A percentile compares a stretch with the other conserved stretches of the same genome.
Conservation (phyloP, 257 asterid genomes). For the Forsythia viridissima region DNA sequence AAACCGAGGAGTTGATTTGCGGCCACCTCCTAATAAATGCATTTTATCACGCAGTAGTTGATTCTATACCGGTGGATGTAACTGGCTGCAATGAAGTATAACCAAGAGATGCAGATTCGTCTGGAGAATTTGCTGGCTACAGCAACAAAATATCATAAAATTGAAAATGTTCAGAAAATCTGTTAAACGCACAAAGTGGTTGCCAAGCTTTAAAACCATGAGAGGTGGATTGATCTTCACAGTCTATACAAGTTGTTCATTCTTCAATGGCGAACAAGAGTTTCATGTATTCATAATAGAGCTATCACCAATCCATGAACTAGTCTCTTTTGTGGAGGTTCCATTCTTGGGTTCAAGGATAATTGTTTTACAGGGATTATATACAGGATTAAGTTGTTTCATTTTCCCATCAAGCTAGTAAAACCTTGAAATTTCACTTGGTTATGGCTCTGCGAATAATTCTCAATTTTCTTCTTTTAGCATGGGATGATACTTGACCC, state of each 20-base stretch:
- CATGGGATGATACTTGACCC: constrained; percentile 38
- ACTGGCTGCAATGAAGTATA: constrained; percentile 36
- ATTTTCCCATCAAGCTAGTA: constrained; percentile 28
- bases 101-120: too few species aligned
- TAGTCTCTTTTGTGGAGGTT: constrained; percentile 32
- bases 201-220: too few species aligned
- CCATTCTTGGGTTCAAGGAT: constrained; percentile 27
- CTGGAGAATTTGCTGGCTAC: too few species aligned
- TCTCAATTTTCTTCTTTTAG: constrained; percentile 62
- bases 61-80: constrained; percentile 24
- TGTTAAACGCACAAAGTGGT: too few species aligned
- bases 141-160: too few species aligned
- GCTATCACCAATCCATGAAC: constrained; percentile 40
- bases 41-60: constrained; percentile 33
- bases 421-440: constrained; percentile 28
- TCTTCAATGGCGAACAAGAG: constrained; percentile 31
- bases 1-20: constrained; percentile 48
- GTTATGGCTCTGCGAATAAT: constrained; percentile 32
- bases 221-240: constrained; percentile 29
- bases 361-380: constrained; percentile 18
- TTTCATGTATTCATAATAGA: constrained; percentile 26
- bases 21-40: constrained; percentile 40
- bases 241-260: constrained; percentile 33
- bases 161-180: too few species aligned
- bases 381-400: constrained; percentile 11